A percentile compares a stretch with the other conserved stretches of the same genome.
Conservation (phyloP, 805 yeast genomes). For the Saccharomycopsis javanensis region DNA sequence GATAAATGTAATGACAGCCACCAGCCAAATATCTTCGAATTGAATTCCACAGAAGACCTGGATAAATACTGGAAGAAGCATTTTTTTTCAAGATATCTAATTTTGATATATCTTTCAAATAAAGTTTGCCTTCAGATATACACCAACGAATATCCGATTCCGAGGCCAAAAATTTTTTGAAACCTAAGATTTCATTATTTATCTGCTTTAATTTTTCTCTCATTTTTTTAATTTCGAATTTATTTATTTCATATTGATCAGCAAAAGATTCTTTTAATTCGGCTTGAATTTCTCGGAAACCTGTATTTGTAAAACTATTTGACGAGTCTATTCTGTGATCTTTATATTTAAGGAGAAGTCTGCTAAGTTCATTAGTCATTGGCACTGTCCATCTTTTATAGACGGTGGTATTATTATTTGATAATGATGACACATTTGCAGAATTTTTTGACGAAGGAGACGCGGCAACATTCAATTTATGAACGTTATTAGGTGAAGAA, state of each 20-base stretch:
- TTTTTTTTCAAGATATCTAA: slow-evolving; percentile 14
- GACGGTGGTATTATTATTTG: slow-evolving; percentile 3
- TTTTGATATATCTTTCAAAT: slow-evolving; percentile 9
- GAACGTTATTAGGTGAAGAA: too few species aligned
- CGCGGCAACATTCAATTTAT: too few species aligned
- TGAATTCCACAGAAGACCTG: slow-evolving; percentile 17
- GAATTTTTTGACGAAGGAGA: neutral
- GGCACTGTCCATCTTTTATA: slow-evolving; percentile 19
- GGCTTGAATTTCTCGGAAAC: slow-evolving; percentile 15
- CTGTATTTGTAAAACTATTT: slow-evolving; percentile 17
- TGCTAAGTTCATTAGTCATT: slow-evolving; percentile 19
- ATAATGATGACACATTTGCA: too few species aligned
- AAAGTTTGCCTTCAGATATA: slow-evolving; percentile 16
- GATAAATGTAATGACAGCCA: slow-evolving; percentile 16
- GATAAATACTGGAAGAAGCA: slow-evolving; percentile 8
- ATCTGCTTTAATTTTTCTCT: slow-evolving; percentile 19
- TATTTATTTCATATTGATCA: slow-evolving; percentile 16
- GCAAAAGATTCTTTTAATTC: slow-evolving; percentile 14
- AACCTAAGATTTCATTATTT: slow-evolving; percentile 17
- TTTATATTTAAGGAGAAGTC: slow-evolving; percentile 14
- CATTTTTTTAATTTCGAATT: slow-evolving; percentile 18
- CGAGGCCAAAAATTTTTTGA: slow-evolving; percentile 11
- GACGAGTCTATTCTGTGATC: slow-evolving; percentile 12
- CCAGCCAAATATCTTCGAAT: slow-evolving; percentile 16
- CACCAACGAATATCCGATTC: slow-evolving; percentile 14